Evolutionary conservation across 164 flowering plant genomes (phyloP), one percentile per base, ranked within the genome.

Genomic region (Santalum album): DNA sequence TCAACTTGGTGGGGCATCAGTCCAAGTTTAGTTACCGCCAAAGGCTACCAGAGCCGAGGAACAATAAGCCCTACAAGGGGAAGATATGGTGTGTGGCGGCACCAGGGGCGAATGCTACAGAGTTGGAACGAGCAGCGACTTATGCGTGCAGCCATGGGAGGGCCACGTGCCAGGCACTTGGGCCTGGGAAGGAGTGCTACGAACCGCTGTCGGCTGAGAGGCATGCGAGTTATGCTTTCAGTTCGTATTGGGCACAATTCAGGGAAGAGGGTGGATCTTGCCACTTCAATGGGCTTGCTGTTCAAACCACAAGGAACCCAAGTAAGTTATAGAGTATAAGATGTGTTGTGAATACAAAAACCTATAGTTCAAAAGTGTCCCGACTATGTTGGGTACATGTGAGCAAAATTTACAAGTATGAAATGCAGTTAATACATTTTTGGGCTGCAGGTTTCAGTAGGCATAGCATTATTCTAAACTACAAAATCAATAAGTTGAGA

Each of bases 61-160:
- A 85, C 40, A 84, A 87, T 57, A 70, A 63, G 66, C 84, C 80
- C 17, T 83, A 85, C 56, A 79, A 69, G 60, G 97, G 96, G 62
- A 79, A 71, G 77, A 66, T 92, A 50, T 89, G 97, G 96, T 92
- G 97, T 57, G 86, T 87, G 51, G 96, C 55, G 67, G 82, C 60
- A 19, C 40, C 36, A 21, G 79, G 72, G 9, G 82, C 68, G 14
- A 86, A 78, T 43, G 20, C 5, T 60, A 67, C 72, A 1, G 79
- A 34, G 23, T 17, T 89, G 62, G 80, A 53, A 0, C 52, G 57
- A n/a, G 97, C 97, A 5, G 16, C 85, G 29, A 38, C 80, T 17
- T 89, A 79, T 63, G 95, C 97, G 1, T 92, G 99, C 63, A 74
- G 82, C 9, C 87, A 83, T 73, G 92, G 95, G 49, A 85, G 89